phyloP scores from a whole-genome alignment of 2,329 filamentous ascomycete species.

The Phialophora expanda region DNA sequence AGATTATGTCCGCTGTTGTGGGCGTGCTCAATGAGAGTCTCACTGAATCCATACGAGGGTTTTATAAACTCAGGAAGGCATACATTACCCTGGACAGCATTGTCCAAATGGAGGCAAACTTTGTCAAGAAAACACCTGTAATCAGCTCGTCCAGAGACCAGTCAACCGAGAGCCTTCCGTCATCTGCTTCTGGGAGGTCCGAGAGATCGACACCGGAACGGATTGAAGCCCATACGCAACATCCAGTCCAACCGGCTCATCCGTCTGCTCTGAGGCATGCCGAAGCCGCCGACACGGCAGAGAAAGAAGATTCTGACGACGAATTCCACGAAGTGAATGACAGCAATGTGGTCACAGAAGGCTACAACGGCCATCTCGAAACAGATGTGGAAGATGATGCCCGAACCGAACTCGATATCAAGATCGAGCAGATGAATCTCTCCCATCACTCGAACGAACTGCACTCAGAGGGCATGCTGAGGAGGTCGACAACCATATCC shows the following conservation, averaged over 20 bases:
- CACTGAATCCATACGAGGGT: conserved; percentile 87
- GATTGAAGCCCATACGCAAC: conserved; percentile 43
- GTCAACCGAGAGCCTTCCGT: conserved; percentile 34
- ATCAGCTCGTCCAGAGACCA: conserved; percentile 30
- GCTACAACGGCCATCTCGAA: conserved; percentile 56
- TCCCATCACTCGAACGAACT: conserved; percentile 22
- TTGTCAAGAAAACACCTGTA: conserved; percentile 45
- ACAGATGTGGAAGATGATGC: conserved; percentile 40
- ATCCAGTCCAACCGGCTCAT: conserved; percentile 25
- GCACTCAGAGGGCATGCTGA: conserved; percentile 27
- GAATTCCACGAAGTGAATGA: conserved; percentile 64
- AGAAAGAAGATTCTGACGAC: conserved; percentile 48
- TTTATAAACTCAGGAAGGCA: conserved; percentile 90
- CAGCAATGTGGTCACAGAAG: conserved; percentile 53
- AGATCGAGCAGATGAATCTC: conserved; percentile 34
- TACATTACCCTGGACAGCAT: conserved; percentile 82
- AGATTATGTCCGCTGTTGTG: conserved; percentile 87
- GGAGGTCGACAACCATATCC: conserved; percentile 23
- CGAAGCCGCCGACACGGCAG: conserved; percentile 17
- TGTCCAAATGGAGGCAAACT: conserved; percentile 72
- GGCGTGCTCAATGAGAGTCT: conserved; percentile 90
- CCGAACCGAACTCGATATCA: conserved; percentile 34
- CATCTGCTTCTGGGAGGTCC: conserved; percentile 25
- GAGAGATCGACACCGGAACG: conserved; percentile 12
- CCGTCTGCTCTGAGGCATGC: conserved; percentile 35